Percentiles rank a stretch among this genome's conserved stretches.
phyloP scores from a whole-genome alignment of 1,139 yeast species.

The Blastobotrys capitulatus region DNA sequence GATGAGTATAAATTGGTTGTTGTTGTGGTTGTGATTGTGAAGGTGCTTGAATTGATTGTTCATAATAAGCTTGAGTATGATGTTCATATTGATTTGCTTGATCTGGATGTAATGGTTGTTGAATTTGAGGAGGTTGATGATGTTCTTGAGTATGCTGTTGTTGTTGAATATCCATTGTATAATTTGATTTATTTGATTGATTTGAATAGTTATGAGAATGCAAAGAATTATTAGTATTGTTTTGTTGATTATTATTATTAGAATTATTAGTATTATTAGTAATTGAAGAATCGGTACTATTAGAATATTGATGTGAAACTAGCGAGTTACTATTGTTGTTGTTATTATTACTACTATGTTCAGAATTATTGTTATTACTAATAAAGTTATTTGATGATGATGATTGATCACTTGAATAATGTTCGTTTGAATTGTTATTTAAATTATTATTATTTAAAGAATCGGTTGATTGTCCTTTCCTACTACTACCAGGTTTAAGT shows the following conservation, averaged over 20 bases:
- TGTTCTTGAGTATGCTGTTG: background rate
- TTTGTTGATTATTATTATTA: background rate
- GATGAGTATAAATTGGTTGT: background rate
- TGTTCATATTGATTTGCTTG: conserved; percentile 4
- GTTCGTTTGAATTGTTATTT: conserved; percentile 8
- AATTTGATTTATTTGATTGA: background rate
- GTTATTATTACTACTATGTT: background rate
- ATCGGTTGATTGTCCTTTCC: background rate
- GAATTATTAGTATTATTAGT: too few species aligned
- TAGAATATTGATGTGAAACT: background rate
- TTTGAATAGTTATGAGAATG: background rate
- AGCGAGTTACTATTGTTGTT: background rate
- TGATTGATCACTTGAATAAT: too few species aligned
- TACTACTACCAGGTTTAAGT: conserved; percentile 15
- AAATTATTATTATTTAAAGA: conserved; percentile 2
- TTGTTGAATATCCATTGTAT: conserved; percentile 7
- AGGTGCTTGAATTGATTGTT: background rate
- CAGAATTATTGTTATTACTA: background rate
- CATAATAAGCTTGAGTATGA: conserved; percentile 12
- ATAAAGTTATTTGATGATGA: background rate
- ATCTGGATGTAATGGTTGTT: conserved; percentile 22
- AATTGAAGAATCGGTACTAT: too few species aligned
- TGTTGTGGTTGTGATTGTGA: conserved; percentile 1
- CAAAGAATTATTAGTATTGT: background rate
- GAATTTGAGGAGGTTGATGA: background rate